Evolutionary conservation across 352 stramenopile species (phyloP), one percentile per base, ranked within the genome.

Genomic region (Phytophthora vignae): DNA sequence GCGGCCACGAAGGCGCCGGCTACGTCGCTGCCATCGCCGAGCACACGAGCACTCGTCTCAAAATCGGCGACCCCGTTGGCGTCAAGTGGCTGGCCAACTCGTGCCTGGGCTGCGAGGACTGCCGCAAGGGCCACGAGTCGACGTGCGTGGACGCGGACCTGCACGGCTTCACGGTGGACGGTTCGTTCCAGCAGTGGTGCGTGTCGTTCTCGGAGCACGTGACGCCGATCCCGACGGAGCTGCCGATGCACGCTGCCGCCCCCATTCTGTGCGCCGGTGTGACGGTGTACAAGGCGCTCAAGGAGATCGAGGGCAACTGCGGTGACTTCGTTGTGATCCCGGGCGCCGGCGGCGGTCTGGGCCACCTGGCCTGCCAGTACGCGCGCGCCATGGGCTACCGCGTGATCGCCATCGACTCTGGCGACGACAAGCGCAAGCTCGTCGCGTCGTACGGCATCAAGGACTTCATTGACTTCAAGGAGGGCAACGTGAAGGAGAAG

Each of bases 261-360:
- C 79, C 88, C 0, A 78, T 98, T 3, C 69, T 98, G 27, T 98
- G 92, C 67, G 90, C 91, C 8, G 92, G 92, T 29, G 85, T 97
- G 54, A 98, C 92, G 0, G 84, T 84, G 4, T 98, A 93, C 71
- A 92, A 85, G 56, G 88, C 91, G 1, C 64, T 96, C 38, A 86
- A 84, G 68, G 75, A 89, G 48, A 90, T 81, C 29, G 79, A 74
- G 17, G 81, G 78, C 12, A 31, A 73, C 10, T 63, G 71, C 3
- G 79, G 78, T 11, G 67, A 86, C 53, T 83, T 64, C 2, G 72
- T 97, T 0, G 89, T 73, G 17, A 78, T 97, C 21, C 74, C 81
- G 0, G 90, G 90, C 12, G 74, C 74, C 10, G 77, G 92, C 50
- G 90, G 90, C 49, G 82, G 89, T 53, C 72, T 97, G 10, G 89